Evolutionary conservation across 2,329 filamentous ascomycete genomes (phyloP), one percentile per base, ranked within the genome.

Genomic region (Fusarium sp.): DNA sequence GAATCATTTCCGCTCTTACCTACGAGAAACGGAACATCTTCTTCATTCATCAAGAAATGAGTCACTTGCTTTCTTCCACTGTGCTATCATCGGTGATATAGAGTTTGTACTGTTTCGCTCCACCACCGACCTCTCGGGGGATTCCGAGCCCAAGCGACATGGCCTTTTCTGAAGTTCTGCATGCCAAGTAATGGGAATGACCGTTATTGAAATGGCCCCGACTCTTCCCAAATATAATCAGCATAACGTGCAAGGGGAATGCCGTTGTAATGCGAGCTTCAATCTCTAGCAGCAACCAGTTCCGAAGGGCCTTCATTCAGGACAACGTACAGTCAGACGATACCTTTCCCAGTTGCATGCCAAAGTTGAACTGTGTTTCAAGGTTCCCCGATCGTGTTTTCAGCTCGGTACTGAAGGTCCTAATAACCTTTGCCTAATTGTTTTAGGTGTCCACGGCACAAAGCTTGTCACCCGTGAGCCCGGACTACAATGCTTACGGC

Each of bases 221-320:
- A 6, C 6, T 26, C 28, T 6, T 26, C 10, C 7, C 9, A 12
- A 0, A 15, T 1, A 10, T 20, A 11, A 7, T 24, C 15, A 2
- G 15, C 15, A 12, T 26, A 26, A 18, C 22, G 15, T 10, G 22
- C 28, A 3, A 24, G 15, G 33, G 33, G 10, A 22, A 22, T 26
- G 33, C 33, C 17, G 7, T 20, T 20, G 9, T 2, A 13, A 24
- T 20, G 13, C 6, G 9, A 14, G 18, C 17, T 26, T 26, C 11
- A 33, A 33, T 49, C 8, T 48, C 47, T 3, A 49, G 28, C 28
- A n/a, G 20, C 18, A 28, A 22, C 26, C 45, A 28, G 7, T 17
- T 17, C 20, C 10, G 9, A 31, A 15, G 26, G 9, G 12, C 22
- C 15, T 33, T 3, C 5, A 3, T 24, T 10, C 11, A 24, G 2